A percentile compares a stretch with the other conserved stretches of the same genome.
Conservation (phyloP, 164 flowering plant species). For the Echeveria elegans region DNA sequence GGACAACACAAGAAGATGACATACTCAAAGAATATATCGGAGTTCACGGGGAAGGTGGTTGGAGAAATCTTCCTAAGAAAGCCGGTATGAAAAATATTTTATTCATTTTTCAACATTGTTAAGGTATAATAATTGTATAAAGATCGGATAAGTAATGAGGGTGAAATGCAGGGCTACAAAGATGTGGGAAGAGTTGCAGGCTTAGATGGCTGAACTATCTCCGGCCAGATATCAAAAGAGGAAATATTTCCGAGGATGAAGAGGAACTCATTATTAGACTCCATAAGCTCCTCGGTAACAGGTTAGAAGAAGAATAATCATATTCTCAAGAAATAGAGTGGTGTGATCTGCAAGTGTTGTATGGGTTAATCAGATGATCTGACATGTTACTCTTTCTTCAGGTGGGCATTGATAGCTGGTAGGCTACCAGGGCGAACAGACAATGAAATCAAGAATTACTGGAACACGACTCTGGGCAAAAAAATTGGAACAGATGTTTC, state of each 20-base stretch:
- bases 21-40: slow-evolving; percentile 6
- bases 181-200: slow-evolving; percentile 13
- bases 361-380: background rate
- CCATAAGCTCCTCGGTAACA: slow-evolving; percentile 22
- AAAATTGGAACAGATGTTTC: background rate
- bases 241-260: slow-evolving; percentile 10
- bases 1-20: slow-evolving; percentile 12
- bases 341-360: background rate
- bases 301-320: background rate
- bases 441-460: slow-evolving; percentile 6
- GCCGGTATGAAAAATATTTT: background rate
- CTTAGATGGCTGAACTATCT: slow-evolving; percentile 12
- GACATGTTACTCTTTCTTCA: background rate
- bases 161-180: slow-evolving; percentile 3
- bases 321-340: background rate
- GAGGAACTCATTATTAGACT: slow-evolving; percentile 13
- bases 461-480: background rate
- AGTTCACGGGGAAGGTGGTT: slow-evolving; percentile 10
- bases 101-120: background rate
- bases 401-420: slow-evolving; percentile 1
- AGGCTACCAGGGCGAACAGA: slow-evolving; percentile 6
- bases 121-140: background rate
- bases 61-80: slow-evolving; percentile 13
- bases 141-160: background rate
- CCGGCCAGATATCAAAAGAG: slow-evolving; percentile 10